Conservation (phyloP, 2,329 filamentous ascomycete species). For the Fusarium compactum region DNA sequence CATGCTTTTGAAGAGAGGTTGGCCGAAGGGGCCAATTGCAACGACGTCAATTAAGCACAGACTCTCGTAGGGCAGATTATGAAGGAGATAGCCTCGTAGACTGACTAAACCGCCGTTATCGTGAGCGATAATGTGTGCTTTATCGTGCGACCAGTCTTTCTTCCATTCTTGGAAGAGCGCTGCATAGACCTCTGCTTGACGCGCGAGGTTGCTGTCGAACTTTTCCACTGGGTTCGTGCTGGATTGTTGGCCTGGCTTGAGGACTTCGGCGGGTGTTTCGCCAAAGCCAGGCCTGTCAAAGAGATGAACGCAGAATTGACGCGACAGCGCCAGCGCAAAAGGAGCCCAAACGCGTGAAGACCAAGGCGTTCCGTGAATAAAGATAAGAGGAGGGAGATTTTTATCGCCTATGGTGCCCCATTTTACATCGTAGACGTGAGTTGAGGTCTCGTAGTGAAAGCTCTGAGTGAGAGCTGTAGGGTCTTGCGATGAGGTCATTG, state of each 20-base stretch:
- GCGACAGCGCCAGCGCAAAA: slow-evolving; percentile 52
- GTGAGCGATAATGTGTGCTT: slow-evolving; percentile 58
- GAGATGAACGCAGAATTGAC: slow-evolving; percentile 55
- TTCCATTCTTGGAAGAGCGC: slow-evolving; percentile 55
- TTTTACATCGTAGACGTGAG: slow-evolving; percentile 47
- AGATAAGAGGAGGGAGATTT: slow-evolving; percentile 52
- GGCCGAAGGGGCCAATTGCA: slow-evolving; percentile 56
- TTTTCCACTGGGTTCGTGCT: slow-evolving; percentile 31
- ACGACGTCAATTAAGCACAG: slow-evolving; percentile 59
- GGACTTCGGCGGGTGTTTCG: slow-evolving; percentile 47
- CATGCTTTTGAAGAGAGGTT: slow-evolving; percentile 58
- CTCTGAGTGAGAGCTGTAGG: slow-evolving; percentile 35
- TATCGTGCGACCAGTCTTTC: slow-evolving; percentile 37
- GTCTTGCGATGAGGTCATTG: slow-evolving; percentile 27
- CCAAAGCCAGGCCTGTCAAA: slow-evolving; percentile 62
- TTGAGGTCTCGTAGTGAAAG: slow-evolving; percentile 49
- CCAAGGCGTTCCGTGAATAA: slow-evolving; percentile 63
- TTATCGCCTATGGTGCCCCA: slow-evolving; percentile 52
- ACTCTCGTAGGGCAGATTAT: slow-evolving; percentile 53
- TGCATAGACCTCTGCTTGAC: slow-evolving; percentile 54
- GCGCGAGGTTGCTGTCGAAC: slow-evolving; percentile 52
- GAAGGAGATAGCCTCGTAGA: slow-evolving; percentile 54
- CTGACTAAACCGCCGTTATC: slow-evolving; percentile 59
- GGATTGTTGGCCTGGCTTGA: not conserved
- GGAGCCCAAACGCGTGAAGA: slow-evolving; percentile 56